Evolutionary conservation across 176 grass and related monocot genomes (phyloP).

Genomic region (Otatea glauca): DNA sequence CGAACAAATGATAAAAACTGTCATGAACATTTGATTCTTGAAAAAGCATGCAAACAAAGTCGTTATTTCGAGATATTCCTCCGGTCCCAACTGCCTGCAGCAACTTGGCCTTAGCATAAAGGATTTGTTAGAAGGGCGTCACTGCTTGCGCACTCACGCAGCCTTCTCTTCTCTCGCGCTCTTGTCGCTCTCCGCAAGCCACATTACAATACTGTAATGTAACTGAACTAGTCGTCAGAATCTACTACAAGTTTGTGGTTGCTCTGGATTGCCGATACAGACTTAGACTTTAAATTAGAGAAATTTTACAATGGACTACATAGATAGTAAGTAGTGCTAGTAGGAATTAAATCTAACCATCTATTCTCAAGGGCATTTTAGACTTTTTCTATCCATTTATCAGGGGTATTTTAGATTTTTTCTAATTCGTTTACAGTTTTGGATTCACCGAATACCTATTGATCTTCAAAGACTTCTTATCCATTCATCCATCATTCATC

Average conservation of each 20-base stretch:
- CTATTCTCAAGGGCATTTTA: too few species aligned
- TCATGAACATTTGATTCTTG: not conserved
- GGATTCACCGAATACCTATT: too few species aligned
- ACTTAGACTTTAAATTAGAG: not conserved
- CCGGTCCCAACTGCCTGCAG: not conserved
- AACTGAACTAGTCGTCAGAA: constrained; percentile 24
- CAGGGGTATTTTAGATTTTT: too few species aligned
- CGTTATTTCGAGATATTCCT: not conserved
- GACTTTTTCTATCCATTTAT: too few species aligned
- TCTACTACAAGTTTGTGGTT: not conserved
- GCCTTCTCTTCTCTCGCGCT: not conserved
- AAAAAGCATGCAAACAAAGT: not conserved
- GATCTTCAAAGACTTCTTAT: too few species aligned
- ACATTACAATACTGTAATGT: not conserved
- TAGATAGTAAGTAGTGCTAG: too few species aligned
- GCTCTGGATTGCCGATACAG: not conserved
- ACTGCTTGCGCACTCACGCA: constrained; percentile 33
- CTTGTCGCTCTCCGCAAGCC: constrained; percentile 9
- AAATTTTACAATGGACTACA: too few species aligned
- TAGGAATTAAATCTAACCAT: too few species aligned
- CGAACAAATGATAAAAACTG: too few species aligned
- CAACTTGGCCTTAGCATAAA: constrained; percentile 22
- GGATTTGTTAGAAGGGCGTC: constrained; percentile 32
- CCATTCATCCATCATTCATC: too few species aligned
- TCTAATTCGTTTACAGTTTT: too few species aligned